A percentile compares a stretch with the other conserved stretches of the same genome.
These are phyloP conservation scores for Tarenaya hassleriana DNA, from an alignment of 345 rosid species.

Conservation along the genomic window DNA sequence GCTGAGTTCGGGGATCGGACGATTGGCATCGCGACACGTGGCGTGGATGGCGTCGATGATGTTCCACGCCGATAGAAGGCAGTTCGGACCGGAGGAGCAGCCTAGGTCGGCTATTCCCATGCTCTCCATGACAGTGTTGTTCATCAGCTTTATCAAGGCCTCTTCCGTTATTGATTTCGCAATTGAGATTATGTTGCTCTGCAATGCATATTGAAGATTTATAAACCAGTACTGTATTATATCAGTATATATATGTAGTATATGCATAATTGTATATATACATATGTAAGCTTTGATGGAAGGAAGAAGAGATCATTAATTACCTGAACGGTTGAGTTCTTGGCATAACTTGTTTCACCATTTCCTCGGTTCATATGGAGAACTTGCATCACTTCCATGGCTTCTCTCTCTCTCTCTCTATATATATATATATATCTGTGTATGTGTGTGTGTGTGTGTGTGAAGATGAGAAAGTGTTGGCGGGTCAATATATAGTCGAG, in stretches of 20 bases:
- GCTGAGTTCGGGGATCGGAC: constrained; percentile 39
- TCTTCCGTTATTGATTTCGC: constrained; percentile 43
- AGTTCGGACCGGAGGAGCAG: constrained; percentile 73
- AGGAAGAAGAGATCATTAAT: neutral
- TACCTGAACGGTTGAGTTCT: constrained; percentile 61
- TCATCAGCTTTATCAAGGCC: constrained; percentile 34
- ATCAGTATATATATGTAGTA: neutral
- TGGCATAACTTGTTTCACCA: constrained; percentile 75
- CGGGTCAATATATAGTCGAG: constrained; percentile 23
- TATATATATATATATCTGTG: constrained; percentile 11
- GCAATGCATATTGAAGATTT: too few species aligned
- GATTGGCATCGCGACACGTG: constrained; percentile 23
- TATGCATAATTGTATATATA: neutral
- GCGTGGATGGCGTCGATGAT: constrained; percentile 37
- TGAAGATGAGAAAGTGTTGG: constrained; percentile 24
- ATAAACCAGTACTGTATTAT: too few species aligned
- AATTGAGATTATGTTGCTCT: constrained; percentile 50
- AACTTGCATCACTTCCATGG: constrained; percentile 39
- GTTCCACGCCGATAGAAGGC: constrained; percentile 38
- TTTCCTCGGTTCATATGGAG: constrained; percentile 76
- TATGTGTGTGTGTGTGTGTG: neutral
- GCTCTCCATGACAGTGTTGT: constrained; percentile 24
- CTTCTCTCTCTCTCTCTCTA: constrained; percentile 1
- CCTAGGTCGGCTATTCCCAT: constrained; percentile 80
- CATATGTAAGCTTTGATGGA: neutral